Conservation (phyloP, 106 monocot genomes). For the Iris macrosiphon region DNA sequence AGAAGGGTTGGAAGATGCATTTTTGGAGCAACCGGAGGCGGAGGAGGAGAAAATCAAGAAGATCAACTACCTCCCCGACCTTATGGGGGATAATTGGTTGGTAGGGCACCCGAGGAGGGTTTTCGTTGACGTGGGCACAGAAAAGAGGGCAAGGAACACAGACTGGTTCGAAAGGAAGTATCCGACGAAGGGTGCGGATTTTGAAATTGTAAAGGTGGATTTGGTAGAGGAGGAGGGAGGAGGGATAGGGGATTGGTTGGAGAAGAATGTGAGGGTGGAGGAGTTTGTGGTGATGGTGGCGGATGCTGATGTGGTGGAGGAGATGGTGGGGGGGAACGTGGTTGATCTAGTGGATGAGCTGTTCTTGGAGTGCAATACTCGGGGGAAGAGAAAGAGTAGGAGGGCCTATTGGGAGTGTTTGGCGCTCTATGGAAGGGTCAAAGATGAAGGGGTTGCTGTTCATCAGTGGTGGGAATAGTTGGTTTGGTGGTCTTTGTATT, state of each 20-base stretch:
- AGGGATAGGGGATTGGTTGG: conserved; percentile 25
- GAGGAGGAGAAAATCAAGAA: background rate
- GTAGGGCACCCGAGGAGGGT: conserved; percentile 18
- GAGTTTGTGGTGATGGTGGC: conserved; percentile 51
- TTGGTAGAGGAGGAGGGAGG: background rate
- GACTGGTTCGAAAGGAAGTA: conserved; percentile 29
- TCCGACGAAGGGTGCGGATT: conserved; percentile 14
- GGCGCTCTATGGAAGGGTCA: conserved; percentile 18
- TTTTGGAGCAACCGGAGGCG: conserved; percentile 23
- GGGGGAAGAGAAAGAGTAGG: conserved; percentile 5
- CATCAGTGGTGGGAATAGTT: conserved; percentile 28
- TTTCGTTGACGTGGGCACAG: conserved; percentile 30
- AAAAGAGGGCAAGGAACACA: background rate
- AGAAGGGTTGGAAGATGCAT: conserved; percentile 20
- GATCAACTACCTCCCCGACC: conserved; percentile 22
- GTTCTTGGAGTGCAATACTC: conserved; percentile 31
- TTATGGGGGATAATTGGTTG: conserved; percentile 29
- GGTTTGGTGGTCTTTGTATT: no score
- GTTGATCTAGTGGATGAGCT: conserved; percentile 34
- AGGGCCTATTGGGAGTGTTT: conserved; percentile 24
- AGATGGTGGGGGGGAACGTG: conserved; percentile 11
- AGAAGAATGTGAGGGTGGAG: conserved; percentile 20
- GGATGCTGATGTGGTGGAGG: conserved; percentile 37
- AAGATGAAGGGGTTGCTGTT: conserved; percentile 18
- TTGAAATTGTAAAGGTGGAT: conserved; percentile 34